Percentiles rank a stretch among this genome's conserved stretches.
Evolutionary conservation across 2,329 filamentous ascomycete species (phyloP).

Genomic region (Alternaria infectoria): DNA sequence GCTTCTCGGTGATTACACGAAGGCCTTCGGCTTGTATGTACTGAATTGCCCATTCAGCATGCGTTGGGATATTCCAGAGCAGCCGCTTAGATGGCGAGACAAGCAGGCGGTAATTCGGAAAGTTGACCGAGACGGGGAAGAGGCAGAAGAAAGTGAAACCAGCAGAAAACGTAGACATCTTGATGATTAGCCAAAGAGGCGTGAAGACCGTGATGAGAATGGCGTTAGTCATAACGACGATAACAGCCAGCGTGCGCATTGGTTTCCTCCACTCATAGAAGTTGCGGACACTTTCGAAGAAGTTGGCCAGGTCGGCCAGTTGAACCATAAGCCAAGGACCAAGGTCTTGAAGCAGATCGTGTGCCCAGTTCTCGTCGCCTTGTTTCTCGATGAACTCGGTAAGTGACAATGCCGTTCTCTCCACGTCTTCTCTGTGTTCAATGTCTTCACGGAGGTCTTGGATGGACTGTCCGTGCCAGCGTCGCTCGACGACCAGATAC

Average conservation of each 20-base stretch:
- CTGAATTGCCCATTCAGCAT: constrained; percentile 47
- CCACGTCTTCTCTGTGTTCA: constrained; percentile 39
- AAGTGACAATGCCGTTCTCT: constrained; percentile 37
- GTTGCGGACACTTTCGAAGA: constrained; percentile 45
- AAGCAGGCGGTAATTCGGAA: constrained; percentile 46
- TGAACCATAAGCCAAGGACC: constrained; percentile 48
- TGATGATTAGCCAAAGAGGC: constrained; percentile 38
- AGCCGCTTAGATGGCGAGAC: constrained; percentile 44
- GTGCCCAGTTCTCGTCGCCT: constrained; percentile 46
- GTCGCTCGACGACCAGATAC: constrained; percentile 33
- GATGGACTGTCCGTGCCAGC: constrained; percentile 24
- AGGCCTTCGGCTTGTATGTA: constrained; percentile 36
- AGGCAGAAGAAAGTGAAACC: constrained; percentile 44
- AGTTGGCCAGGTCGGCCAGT: constrained; percentile 43
- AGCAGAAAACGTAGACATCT: constrained; percentile 31
- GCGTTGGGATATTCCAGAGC: constrained; percentile 48
- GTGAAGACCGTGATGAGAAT: constrained; percentile 31
- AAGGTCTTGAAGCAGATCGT: constrained; percentile 29
- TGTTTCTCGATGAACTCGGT: constrained; percentile 48
- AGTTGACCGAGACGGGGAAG: constrained; percentile 43
- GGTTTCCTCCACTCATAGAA: constrained; percentile 50
- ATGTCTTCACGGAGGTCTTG: constrained; percentile 40
- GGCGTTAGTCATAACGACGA: constrained; percentile 28
- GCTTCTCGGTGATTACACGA: constrained; percentile 3
- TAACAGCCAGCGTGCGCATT: constrained; percentile 28